phyloP scores from a whole-genome alignment of 1,139 yeast species.

The Yamadazyma buinensis region DNA sequence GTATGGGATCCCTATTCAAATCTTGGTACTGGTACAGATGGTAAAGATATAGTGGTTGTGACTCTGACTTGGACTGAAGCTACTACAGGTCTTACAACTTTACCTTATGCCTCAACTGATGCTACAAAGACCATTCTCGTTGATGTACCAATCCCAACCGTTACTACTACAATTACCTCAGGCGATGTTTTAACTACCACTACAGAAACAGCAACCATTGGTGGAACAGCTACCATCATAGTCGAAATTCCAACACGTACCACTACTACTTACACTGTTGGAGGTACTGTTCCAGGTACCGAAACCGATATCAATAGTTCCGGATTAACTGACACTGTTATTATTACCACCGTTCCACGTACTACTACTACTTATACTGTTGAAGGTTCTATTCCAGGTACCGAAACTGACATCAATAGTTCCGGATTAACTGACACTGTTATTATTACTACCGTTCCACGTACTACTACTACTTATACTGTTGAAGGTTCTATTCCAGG shows the following conservation, averaged over 20 bases:
- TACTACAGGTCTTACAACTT: constrained; percentile 19
- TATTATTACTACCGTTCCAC: constrained; percentile 4
- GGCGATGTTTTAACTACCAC: constrained; percentile 7
- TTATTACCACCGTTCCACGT: constrained; percentile 3
- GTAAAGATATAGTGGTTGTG: constrained; percentile 17
- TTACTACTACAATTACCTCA: constrained; percentile 15
- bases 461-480: constrained; percentile 4
- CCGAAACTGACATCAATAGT: background rate
- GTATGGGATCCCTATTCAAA: constrained; percentile 10
- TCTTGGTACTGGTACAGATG: constrained; percentile 17
- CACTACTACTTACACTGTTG: background rate
- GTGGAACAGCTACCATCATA: constrained; percentile 10
- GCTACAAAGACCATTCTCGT: constrained; percentile 15
- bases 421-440: no score
- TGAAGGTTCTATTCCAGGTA: no score
- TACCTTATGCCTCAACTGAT: constrained; percentile 11
- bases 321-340: constrained; percentile 8
- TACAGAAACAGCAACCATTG: constrained; percentile 9
- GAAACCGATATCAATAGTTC: background rate
- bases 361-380: no score
- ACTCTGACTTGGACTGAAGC: constrained; percentile 24
- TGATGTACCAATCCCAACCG: constrained; percentile 13
- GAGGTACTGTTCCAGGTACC: background rate
- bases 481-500: no score
- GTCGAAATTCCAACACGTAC: constrained; percentile 11